These are phyloP conservation scores for Daldinia bambusicola DNA, from an alignment of 495 filamentous ascomycete genomes.

Conservation along the genomic window DNA sequence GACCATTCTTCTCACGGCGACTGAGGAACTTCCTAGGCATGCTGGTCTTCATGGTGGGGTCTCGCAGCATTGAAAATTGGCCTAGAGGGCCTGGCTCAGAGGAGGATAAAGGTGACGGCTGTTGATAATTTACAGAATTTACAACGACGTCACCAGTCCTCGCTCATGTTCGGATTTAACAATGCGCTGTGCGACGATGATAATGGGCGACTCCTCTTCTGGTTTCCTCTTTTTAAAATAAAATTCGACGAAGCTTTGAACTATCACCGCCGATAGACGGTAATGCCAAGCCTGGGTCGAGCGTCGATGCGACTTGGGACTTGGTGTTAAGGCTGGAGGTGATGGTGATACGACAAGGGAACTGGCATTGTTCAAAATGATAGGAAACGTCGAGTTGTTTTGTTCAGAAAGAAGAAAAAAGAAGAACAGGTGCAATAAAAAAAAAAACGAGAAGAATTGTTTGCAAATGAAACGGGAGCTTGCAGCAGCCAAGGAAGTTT, in stretches of 20 bases:
- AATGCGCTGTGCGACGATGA: conserved; percentile 11
- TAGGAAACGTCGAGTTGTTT: conserved; percentile 7
- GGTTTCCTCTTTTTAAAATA: conserved; percentile 7
- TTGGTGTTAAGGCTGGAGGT: conserved; percentile 40
- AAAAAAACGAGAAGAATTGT: conserved; percentile 1
- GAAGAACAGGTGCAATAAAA: background rate
- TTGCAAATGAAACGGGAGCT: conserved; percentile 31
- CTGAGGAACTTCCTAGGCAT: conserved; percentile 69
- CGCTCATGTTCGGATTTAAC: conserved; percentile 30
- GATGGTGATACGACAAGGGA: conserved; percentile 37
- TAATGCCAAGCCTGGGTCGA: conserved; percentile 11
- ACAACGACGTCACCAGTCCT: conserved; percentile 18
- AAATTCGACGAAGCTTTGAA: conserved; percentile 7
- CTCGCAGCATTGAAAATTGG: conserved; percentile 35
- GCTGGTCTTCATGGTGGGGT: conserved; percentile 52
- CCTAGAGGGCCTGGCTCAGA: conserved; percentile 19
- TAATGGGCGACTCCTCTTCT: conserved; percentile 2
- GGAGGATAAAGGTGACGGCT: conserved; percentile 21
- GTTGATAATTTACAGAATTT: conserved; percentile 34
- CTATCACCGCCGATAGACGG: conserved; percentile 4
- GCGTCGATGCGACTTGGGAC: conserved; percentile 2
- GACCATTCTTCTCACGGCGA: conserved; percentile 72
- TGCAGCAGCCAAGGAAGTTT: conserved; percentile 42
- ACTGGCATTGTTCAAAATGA: conserved; percentile 31
- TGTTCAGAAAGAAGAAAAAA: background rate